These are phyloP conservation scores for Trichomonascaceae sp. DNA, from an alignment of 1,139 yeast genomes.

Conservation along the genomic window DNA sequence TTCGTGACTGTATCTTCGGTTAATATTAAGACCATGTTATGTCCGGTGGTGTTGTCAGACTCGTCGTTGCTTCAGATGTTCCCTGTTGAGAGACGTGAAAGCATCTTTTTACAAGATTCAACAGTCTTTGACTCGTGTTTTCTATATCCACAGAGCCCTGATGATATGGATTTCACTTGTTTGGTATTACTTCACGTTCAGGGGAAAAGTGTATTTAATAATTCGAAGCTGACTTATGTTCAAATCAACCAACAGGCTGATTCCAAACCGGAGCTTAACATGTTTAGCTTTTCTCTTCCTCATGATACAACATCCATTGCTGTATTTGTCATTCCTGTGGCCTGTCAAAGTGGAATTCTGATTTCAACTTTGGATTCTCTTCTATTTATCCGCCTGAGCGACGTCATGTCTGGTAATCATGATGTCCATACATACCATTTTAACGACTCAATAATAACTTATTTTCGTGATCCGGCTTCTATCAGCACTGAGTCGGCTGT, in stretches of 20 bases:
- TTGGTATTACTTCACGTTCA: slow-evolving; percentile 1
- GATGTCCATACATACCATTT: slow-evolving; percentile 6
- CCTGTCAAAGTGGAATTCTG: slow-evolving; percentile 16
- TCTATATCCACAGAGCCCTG: neutral
- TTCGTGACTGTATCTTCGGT: slow-evolving; percentile 5
- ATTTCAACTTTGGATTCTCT: slow-evolving; percentile 13
- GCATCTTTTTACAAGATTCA: neutral
- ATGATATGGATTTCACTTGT: neutral
- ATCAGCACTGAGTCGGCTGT: neutral
- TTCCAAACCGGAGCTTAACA: neutral
- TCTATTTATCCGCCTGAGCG: slow-evolving; percentile 16
- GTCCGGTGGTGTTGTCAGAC: slow-evolving; percentile 1
- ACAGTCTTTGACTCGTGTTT: slow-evolving; percentile 1
- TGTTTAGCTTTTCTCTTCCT: slow-evolving; percentile 1
- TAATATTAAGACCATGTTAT: neutral
- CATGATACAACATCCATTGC: slow-evolving; percentile 6
- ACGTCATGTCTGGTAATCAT: slow-evolving; percentile 20
- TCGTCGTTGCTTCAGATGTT: slow-evolving; percentile 1
- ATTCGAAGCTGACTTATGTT: neutral
- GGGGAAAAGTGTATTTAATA: slow-evolving; percentile 2
- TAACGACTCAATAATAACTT: slow-evolving; percentile 9
- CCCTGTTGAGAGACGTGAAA: neutral
- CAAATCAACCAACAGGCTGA: slow-evolving; percentile 3
- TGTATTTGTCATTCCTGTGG: slow-evolving; percentile 19
- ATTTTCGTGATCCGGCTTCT: slow-evolving; percentile 12